These are phyloP conservation scores for Chamaecyparis obtusa DNA, from an alignment of 75 land plant species.

Conservation along the genomic window DNA sequence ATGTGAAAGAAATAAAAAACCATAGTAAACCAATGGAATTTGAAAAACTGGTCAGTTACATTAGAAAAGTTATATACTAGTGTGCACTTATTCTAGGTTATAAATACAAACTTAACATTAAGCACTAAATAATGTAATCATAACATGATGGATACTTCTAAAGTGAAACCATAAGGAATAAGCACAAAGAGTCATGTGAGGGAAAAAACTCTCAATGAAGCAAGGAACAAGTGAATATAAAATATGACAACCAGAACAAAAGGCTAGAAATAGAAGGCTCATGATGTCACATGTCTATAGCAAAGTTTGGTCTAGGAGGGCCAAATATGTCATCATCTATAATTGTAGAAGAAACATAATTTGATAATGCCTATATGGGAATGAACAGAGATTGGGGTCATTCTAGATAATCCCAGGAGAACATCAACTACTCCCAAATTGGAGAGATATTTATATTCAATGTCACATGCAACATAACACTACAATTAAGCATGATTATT, in stretches of 20 bases:
- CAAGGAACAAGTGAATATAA: background rate
- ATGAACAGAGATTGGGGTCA: background rate
- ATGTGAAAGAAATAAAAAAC: background rate
- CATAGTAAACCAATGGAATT: background rate
- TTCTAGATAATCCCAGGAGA: background rate
- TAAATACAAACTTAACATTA: background rate
- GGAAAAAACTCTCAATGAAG: background rate
- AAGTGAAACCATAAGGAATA: background rate
- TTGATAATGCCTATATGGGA: background rate
- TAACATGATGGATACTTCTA: background rate
- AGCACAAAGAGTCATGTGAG: background rate
- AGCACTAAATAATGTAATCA: background rate
- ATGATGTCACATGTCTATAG: background rate
- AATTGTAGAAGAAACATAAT: background rate
- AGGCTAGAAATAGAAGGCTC: background rate
- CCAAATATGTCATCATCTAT: background rate
- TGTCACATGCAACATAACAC: background rate
- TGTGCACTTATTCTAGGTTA: background rate
- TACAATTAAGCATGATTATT: background rate
- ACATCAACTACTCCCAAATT: background rate
- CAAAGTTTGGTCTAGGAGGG: background rate
- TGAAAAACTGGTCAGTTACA: too few relatives aligned
- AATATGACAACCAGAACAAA: background rate
- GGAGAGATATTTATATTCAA: background rate
- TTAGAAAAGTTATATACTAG: too few relatives aligned